Percentiles rank a stretch among this genome's conserved stretches.
These are phyloP conservation scores for Trichoderma lentiforme DNA, from an alignment of 2,329 filamentous ascomycete species.

Conservation along the genomic window DNA sequence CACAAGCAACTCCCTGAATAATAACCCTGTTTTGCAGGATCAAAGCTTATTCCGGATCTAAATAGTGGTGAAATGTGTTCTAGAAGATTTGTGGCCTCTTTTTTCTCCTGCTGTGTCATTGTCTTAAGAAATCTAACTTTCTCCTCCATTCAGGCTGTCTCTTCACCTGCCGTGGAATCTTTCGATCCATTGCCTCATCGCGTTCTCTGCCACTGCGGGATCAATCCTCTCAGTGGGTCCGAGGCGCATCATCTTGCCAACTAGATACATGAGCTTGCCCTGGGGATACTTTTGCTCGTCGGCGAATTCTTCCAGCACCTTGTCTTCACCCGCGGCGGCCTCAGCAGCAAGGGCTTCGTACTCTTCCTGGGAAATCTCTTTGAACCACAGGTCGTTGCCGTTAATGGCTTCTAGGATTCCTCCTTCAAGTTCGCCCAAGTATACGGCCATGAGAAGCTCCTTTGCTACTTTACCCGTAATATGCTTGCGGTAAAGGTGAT, in stretches of 20 bases:
- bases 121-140: neutral
- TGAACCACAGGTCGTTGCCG: constrained; percentile 51
- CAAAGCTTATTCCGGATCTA: neutral
- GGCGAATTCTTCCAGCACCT: constrained; percentile 45
- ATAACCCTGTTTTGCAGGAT: neutral
- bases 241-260: constrained; percentile 56
- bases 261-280: constrained; percentile 59
- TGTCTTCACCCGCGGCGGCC: constrained; percentile 45
- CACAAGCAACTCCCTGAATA: neutral
- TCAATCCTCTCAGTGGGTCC: constrained; percentile 55
- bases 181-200: constrained; percentile 39
- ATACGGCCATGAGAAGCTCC: constrained; percentile 53
- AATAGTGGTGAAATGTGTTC: neutral
- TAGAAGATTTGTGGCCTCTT: neutral
- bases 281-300: constrained; percentile 46
- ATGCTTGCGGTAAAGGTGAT: constrained; percentile 44
- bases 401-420: constrained; percentile 46
- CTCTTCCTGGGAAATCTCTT: constrained; percentile 45
- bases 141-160: neutral
- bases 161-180: neutral
- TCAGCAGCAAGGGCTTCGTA: constrained; percentile 46
- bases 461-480: constrained; percentile 58
- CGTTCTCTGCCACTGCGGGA: constrained; percentile 47
- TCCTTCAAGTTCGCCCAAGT: constrained; percentile 44
- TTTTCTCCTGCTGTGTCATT: neutral